phyloP scores from a whole-genome alignment of 2,329 filamentous ascomycete species.

The Alternaria triticimaculans region DNA sequence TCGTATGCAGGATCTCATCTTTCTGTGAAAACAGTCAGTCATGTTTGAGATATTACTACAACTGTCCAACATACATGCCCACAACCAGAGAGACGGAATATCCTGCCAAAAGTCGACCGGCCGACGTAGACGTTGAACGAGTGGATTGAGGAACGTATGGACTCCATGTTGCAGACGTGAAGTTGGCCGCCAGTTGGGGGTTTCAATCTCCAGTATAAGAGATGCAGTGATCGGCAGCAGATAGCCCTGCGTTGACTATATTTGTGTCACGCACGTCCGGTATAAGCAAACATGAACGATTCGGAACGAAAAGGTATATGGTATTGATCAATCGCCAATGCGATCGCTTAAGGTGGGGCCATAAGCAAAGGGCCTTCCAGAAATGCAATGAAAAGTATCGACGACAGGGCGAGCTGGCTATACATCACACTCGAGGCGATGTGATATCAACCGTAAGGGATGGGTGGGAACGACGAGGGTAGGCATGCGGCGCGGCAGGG shows the following conservation, averaged over 20 bases:
- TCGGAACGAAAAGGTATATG: slow-evolving; percentile 8
- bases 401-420: slow-evolving; percentile 8
- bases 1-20: slow-evolving; percentile 74
- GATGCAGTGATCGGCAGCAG: background rate
- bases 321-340: slow-evolving; percentile 2
- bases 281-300: slow-evolving; percentile 22
- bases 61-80: slow-evolving; percentile 70
- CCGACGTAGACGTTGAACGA: slow-evolving; percentile 34
- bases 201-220: slow-evolving; percentile 9
- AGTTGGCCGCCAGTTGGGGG: background rate
- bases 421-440: background rate
- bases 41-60: background rate
- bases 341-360: slow-evolving; percentile 13
- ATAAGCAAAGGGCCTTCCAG: slow-evolving; percentile 12
- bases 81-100: slow-evolving; percentile 79
- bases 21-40: slow-evolving; percentile 55
- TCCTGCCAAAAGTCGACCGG: slow-evolving; percentile 47
- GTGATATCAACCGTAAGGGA: background rate
- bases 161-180: slow-evolving; percentile 27
- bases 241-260: slow-evolving; percentile 8
- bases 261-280: slow-evolving; percentile 8
- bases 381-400: background rate
- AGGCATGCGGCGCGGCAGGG: background rate
- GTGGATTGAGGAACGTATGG: slow-evolving; percentile 23
- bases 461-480: slow-evolving; percentile 12